These are phyloP conservation scores for Gastrolobium villosum DNA, from an alignment of 306 rosid genomes.

Conservation along the genomic window DNA sequence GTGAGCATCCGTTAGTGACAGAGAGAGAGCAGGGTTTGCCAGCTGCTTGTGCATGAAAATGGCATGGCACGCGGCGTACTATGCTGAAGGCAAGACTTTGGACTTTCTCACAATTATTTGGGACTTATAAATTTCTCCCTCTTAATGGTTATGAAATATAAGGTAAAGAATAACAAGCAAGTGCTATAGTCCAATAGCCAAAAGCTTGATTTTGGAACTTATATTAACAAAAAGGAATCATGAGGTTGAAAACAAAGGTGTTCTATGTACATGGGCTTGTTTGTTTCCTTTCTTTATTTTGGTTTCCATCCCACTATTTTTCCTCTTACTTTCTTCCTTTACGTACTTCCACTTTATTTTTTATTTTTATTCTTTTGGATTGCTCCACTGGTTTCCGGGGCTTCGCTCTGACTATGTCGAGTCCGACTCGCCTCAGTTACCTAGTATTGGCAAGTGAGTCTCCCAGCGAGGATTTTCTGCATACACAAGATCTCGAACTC, in stretches of 20 bases:
- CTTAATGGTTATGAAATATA: slow-evolving; percentile 19
- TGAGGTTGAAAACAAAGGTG: slow-evolving; percentile 11
- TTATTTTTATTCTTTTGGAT: no score
- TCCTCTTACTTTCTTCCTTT: background rate
- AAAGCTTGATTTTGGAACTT: slow-evolving; percentile 53
- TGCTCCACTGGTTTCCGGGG: no score
- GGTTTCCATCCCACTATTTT: background rate
- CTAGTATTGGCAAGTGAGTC: no score
- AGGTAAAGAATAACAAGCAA: slow-evolving; percentile 23
- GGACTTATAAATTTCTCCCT: slow-evolving; percentile 6
- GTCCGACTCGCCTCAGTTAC: no score
- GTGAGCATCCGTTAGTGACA: slow-evolving; percentile 38
- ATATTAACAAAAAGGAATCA: slow-evolving; percentile 48
- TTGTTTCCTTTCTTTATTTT: background rate
- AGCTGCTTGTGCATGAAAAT: slow-evolving; percentile 44
- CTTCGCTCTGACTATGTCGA: no score
- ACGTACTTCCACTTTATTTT: background rate
- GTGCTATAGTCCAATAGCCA: slow-evolving; percentile 48
- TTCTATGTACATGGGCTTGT: background rate
- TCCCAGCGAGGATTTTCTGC: no score
- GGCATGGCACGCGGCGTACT: slow-evolving; percentile 47
- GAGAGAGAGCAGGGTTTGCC: slow-evolving; percentile 7
- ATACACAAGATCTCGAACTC: no score
- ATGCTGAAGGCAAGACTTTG: background rate
- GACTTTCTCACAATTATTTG: slow-evolving; percentile 40